Conservation (phyloP, 805 yeast species). For the Candida namnaoensis region DNA sequence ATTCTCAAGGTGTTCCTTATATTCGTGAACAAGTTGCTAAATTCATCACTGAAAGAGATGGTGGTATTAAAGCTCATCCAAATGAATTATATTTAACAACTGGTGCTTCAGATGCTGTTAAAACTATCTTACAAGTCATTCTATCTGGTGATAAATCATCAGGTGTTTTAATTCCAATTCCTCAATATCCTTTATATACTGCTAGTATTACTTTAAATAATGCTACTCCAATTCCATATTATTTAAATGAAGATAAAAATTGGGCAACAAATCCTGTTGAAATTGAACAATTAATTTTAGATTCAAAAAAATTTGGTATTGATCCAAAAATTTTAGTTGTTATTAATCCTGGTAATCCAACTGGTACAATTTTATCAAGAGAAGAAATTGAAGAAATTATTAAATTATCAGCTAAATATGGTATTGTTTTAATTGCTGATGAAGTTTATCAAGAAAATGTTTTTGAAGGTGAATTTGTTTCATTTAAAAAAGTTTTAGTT, state of each 20-base stretch:
- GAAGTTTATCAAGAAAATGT: slow-evolving; percentile 96
- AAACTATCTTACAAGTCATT: slow-evolving; percentile 62
- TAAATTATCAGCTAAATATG: slow-evolving; percentile 74
- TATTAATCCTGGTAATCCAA: slow-evolving; percentile 98
- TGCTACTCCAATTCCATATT: slow-evolving; percentile 81
- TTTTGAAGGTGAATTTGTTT: slow-evolving; percentile 71
- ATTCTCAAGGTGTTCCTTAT: slow-evolving; percentile 76
- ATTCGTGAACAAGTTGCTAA: slow-evolving; percentile 75
- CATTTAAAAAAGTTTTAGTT: slow-evolving; percentile 74
- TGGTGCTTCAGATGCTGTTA: slow-evolving; percentile 96
- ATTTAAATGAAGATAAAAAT: slow-evolving; percentile 64
- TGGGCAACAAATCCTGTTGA: slow-evolving; percentile 80
- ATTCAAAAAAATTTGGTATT: slow-evolving; percentile 42
- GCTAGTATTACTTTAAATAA: slow-evolving; percentile 86
- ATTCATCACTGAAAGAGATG: slow-evolving; percentile 75
- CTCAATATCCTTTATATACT: slow-evolving; percentile 95
- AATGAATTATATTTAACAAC: slow-evolving; percentile 76
- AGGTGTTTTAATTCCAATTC: slow-evolving; percentile 90
- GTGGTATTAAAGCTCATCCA: slow-evolving; percentile 57
- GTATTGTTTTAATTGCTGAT: slow-evolving; percentile 87
- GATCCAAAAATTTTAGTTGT: slow-evolving; percentile 76
- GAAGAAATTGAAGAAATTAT: slow-evolving; percentile 65
- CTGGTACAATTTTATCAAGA: slow-evolving; percentile 73
- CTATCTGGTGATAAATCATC: slow-evolving; percentile 52
- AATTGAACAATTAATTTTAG: slow-evolving; percentile 44